A percentile compares a stretch with the other conserved stretches of the same genome.
Evolutionary conservation across 805 yeast genomes (phyloP).

Genomic region (Starmerella lactis-condensi): DNA sequence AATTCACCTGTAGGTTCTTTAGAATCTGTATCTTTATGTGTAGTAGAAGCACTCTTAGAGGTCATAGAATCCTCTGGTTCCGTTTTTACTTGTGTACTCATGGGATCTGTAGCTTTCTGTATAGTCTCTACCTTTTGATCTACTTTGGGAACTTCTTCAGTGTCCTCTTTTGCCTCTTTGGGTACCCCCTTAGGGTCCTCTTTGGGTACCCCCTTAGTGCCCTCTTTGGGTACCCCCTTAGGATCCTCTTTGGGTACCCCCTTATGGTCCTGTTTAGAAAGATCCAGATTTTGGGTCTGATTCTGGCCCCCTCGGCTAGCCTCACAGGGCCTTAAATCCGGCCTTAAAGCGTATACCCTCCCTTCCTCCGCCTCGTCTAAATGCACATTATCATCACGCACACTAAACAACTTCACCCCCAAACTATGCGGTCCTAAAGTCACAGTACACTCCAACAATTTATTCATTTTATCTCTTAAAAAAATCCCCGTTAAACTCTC

Average conservation of each 20-base stretch:
- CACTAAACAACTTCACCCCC: slow-evolving; percentile 59
- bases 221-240: not conserved
- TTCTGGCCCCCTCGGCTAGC: too few relatives aligned
- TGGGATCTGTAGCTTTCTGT: too few relatives aligned
- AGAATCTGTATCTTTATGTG: too few relatives aligned
- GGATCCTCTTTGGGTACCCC: not conserved
- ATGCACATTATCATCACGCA: slow-evolving; percentile 34
- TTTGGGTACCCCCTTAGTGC: too few relatives aligned
- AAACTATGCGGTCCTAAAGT: slow-evolving; percentile 70
- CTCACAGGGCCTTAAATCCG: not conserved
- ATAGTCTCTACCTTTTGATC: too few relatives aligned
- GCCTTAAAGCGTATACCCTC: slow-evolving; percentile 6
- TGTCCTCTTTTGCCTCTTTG: too few relatives aligned
- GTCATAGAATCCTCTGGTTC: too few relatives aligned
- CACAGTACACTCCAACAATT: slow-evolving; percentile 57
- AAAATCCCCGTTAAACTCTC: slow-evolving; percentile 10
- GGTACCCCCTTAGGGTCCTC: too few relatives aligned
- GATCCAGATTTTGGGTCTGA: not conserved
- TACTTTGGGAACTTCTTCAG: too few relatives aligned
- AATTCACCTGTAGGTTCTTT: too few relatives aligned
- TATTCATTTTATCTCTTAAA: slow-evolving; percentile 74
- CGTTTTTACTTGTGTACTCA: too few relatives aligned
- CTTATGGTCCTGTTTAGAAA: not conserved
- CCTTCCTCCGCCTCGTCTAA: slow-evolving; percentile 26
- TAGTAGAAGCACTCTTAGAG: too few relatives aligned